Conservation (phyloP, 208 protist genomes). For the Tritrichomonas foetus region DNA sequence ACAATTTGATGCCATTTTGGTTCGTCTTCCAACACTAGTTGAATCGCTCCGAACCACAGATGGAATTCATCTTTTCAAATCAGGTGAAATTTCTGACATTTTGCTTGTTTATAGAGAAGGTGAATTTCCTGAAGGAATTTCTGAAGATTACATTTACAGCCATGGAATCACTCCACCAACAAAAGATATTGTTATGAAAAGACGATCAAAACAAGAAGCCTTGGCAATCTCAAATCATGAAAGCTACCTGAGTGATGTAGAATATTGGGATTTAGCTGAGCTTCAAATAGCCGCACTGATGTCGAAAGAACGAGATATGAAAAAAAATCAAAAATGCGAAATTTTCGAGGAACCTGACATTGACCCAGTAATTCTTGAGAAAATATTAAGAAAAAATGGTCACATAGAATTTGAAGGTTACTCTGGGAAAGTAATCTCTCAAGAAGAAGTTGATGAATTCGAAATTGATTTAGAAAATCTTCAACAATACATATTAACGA, state of each 20-base stretch:
- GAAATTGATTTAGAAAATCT: too few species aligned
- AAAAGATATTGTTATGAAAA: not conserved
- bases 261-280: slow-evolving; percentile 37
- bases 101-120: not conserved
- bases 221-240: not conserved
- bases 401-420: not conserved
- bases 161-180: slow-evolving; percentile 20
- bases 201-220: not conserved
- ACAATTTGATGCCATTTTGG: not conserved
- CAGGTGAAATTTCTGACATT: slow-evolving; percentile 30
- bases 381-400: not conserved
- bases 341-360: not conserved
- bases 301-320: not conserved
- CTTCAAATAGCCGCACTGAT: not conserved
- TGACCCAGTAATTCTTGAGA: not conserved
- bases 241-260: not conserved
- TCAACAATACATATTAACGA: too few species aligned
- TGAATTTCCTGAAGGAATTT: not conserved
- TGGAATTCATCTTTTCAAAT: slow-evolving; percentile 26
- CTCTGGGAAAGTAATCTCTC: not conserved
- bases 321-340: not conserved
- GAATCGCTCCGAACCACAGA: not conserved
- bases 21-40: not conserved
- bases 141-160: not conserved
- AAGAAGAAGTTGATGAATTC: not conserved